Evolutionary conservation across 305 asterid species (phyloP).

Genomic region (Nicotiana rustica): DNA sequence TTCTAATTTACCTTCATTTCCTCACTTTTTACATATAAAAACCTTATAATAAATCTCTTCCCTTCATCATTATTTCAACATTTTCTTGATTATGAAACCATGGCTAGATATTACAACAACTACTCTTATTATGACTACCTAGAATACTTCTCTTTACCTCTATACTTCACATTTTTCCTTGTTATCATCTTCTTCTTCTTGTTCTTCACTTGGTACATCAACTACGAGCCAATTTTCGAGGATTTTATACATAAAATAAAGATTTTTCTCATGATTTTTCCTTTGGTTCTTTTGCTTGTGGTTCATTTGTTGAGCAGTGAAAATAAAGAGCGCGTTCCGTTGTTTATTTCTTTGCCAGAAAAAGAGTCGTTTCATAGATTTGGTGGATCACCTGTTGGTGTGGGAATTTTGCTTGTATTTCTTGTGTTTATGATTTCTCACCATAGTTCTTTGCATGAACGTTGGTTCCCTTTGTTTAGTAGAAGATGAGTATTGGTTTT

Average conservation of each 20-base stretch:
- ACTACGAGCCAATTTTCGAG: slow-evolving; percentile 61
- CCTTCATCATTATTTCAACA: not conserved
- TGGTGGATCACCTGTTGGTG: slow-evolving; percentile 81
- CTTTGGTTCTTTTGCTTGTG: slow-evolving; percentile 64
- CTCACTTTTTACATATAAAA: not conserved
- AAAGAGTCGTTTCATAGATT: slow-evolving; percentile 66
- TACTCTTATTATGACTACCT: slow-evolving; percentile 62
- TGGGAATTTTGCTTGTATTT: slow-evolving; percentile 61
- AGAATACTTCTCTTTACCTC: slow-evolving; percentile 66
- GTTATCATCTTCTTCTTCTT: slow-evolving; percentile 59
- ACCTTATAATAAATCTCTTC: not conserved
- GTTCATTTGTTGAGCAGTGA: slow-evolving; percentile 74
- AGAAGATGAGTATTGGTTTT: slow-evolving; percentile 36
- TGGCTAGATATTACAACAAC: slow-evolving; percentile 66
- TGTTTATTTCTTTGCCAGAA: slow-evolving; percentile 58
- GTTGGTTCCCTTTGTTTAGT: slow-evolving; percentile 79
- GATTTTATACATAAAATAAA: slow-evolving; percentile 60
- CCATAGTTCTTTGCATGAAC: slow-evolving; percentile 69
- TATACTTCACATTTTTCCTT: slow-evolving; percentile 66
- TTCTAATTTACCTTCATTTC: not conserved
- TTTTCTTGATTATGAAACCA: slow-evolving; percentile 26
- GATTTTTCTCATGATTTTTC: slow-evolving; percentile 67
- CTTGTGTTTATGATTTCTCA: slow-evolving; percentile 77
- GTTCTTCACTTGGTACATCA: slow-evolving; percentile 75
- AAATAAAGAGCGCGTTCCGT: slow-evolving; percentile 51